Base-by-base conservation (phyloP, 2,329 filamentous ascomycete species). In the Alternaria consortialis region DNA sequence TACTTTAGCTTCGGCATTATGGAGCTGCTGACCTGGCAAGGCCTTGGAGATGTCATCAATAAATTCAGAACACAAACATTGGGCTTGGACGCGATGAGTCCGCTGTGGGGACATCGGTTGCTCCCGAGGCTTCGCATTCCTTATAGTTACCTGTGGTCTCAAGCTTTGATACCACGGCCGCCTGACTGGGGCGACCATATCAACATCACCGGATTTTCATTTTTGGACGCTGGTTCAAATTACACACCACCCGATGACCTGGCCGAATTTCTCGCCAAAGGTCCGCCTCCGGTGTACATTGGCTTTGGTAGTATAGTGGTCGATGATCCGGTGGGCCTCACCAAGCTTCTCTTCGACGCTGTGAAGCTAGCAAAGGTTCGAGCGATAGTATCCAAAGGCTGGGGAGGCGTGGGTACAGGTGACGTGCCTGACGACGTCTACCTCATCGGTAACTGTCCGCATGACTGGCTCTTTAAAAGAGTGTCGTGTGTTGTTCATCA, bases 231-330 rank as follows among this genome's bases (percentile, higher is more conserved):
- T 53, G 65, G 34, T 71, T 78, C n/a, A n/a, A 64, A 7, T 80
- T 71, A 83, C 57, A 76, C 67, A 1, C 82, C 83, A 1, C 73
- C 80, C 0, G 56, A 72, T 0, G 80, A 81, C 7, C 63, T 85
- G 2, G 70, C 67, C 3, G 61, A 66, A 0, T 87, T 87, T 50
- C 77, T 87, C 1, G 68, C 66, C 11, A 83, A 83, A 0, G 85
- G 85, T 0, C 79, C 83, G 2, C 77, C 81, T 6, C 85, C 85
- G 0, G 70, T 87, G 0, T 87, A 87, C 53, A 84, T 87, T 36
- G 85, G 85, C 0, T 87, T 87, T 64, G 85, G 85, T 5, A 84
- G 81, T 34, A 87, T 87, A 46, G 84, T 87, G 0, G 78, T 87
- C 3, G 83, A 86, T 20, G 77, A 86, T 31, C 81, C 85, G 0